Base-by-base conservation (phyloP, 2,329 filamentous ascomycete species). In the Penicillium polonicum region DNA sequence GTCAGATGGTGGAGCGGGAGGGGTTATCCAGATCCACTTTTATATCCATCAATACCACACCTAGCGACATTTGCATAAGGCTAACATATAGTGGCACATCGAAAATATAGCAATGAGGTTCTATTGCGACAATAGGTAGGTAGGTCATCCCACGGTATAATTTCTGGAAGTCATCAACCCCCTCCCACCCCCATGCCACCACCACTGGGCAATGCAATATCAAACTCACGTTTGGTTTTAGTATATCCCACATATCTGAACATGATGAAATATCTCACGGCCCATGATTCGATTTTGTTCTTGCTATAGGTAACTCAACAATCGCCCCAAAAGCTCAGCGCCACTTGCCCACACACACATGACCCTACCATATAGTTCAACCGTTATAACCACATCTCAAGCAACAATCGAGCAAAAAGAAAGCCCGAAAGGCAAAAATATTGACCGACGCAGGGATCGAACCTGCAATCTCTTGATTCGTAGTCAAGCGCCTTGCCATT, bases 401-500 rank as follows among this genome's bases (percentile, higher is more conserved):
- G 2, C 44, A 48, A 35, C 29, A 48, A 17, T 17, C 8, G 2
- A 12, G 29, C 31, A 48, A 48, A 35, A 48, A 17, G 29, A 33
- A 46, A 21, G 19, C 13, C 29, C 33, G 13, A 4, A 33, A 4
- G 10, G 7, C 19, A 35, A 48, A 48, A 48, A 23, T 0, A 35
- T 23, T 48, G 45, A 48, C 45, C 31, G 68, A 73, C 71, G 71
- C 70, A 72, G 71, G 71, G 65, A 49, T 79, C 76, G 76, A 78
- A 79, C 77, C 76, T 77, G 73, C 75, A 79, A 78, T 78, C 77
- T 79, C 74, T 78, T 78, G 77, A 79, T 79, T 77, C 77, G 77
- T 79, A 79, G 77, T 79, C 77, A 79, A 78, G 75, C 77, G 76
- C 77, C 76, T 79, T 79, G 72, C 77, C 77, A 78, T 78, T 78